A percentile compares a stretch with the other conserved stretches of the same genome.
Conservation (phyloP, 140 eudicot species). For the Oenanthe javanica region DNA sequence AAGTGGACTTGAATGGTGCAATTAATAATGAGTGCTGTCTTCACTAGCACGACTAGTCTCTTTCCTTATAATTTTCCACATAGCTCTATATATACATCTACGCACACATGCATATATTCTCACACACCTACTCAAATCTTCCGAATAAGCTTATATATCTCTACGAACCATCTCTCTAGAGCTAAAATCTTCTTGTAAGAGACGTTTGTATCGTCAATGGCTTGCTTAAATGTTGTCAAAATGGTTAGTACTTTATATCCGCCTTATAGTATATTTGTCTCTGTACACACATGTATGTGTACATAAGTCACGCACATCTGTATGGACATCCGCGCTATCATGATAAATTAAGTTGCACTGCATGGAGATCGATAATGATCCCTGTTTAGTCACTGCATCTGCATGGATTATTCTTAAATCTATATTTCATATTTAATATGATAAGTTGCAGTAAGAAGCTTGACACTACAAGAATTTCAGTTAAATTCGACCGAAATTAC, state of each 20-base stretch:
- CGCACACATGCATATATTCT: background rate
- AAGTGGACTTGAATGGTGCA: background rate
- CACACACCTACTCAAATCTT: background rate
- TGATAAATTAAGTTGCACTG: background rate
- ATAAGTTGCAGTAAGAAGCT: too few relatives aligned
- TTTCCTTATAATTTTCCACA: background rate
- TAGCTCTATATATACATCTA: background rate
- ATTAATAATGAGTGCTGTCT: background rate
- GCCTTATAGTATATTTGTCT: background rate
- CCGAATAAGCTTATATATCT: background rate
- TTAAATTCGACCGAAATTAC: too few relatives aligned
- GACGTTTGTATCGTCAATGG: constrained; percentile 4
- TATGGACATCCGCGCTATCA: background rate
- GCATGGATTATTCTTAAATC: background rate
- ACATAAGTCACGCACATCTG: background rate
- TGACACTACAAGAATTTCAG: too few relatives aligned
- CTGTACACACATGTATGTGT: background rate
- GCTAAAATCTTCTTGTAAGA: background rate
- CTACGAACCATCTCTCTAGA: background rate
- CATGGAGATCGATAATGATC: background rate
- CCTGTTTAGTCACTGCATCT: background rate
- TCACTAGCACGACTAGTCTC: background rate
- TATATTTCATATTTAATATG: too few relatives aligned
- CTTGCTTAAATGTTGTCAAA: constrained; percentile 17
- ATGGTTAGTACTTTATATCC: constrained; percentile 11